phyloP scores from a whole-genome alignment of 306 rosid genomes.

The Citrullus mucosospermus region DNA sequence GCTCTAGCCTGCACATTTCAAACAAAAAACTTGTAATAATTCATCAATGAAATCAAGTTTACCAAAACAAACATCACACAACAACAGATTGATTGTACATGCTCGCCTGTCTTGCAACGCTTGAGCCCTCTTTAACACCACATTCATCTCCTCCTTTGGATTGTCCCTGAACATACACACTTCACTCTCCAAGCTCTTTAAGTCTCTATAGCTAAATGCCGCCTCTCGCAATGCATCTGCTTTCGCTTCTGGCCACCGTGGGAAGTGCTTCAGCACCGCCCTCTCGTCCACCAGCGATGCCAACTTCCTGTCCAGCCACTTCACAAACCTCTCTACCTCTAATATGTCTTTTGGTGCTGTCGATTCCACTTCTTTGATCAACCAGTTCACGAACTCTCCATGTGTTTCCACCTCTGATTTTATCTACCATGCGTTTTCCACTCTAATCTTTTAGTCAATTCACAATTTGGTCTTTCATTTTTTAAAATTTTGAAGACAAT shows the following conservation, averaged over 20 bases:
- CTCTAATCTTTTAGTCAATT: no score
- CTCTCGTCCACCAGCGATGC: conserved; percentile 75
- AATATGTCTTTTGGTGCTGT: conserved; percentile 36
- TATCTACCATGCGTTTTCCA: conserved; percentile 27
- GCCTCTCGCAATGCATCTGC: conserved; percentile 83
- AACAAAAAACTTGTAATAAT: background rate
- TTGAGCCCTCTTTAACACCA: conserved; percentile 57
- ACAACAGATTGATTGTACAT: conserved; percentile 31
- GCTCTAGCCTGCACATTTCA: conserved; percentile 54
- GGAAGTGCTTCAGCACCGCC: conserved; percentile 76
- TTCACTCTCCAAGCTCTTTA: conserved; percentile 54
- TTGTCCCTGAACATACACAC: conserved; percentile 48
- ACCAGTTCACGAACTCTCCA: conserved; percentile 48
- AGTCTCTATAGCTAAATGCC: conserved; percentile 60
- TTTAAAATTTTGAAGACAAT: no score
- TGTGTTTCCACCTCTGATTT: conserved; percentile 73
- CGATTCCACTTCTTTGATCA: conserved; percentile 52
- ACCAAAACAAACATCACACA: background rate
- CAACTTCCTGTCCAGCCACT: conserved; percentile 66
- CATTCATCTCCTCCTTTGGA: conserved; percentile 37
- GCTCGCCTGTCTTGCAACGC: conserved; percentile 96
- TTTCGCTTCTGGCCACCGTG: conserved; percentile 81
- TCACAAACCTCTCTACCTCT: conserved; percentile 65
- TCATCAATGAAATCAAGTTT: background rate
- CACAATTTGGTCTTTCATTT: no score